Base-by-base conservation (phyloP, 306 rosid species). In the Cicer yamashitae region DNA sequence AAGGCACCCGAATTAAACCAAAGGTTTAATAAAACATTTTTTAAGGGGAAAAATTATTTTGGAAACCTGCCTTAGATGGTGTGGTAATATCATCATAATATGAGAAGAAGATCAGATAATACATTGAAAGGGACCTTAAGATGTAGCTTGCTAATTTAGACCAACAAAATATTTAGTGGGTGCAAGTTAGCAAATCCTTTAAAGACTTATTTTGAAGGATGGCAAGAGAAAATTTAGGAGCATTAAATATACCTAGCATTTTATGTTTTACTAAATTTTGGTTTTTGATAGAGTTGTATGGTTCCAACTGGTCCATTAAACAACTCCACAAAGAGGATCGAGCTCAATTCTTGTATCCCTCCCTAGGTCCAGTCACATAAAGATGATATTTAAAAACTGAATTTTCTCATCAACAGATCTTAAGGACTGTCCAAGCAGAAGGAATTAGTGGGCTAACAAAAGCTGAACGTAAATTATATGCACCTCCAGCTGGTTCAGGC, bases 401-500 rank as follows among this genome's bases (percentile, higher is more conserved):
- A 10, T 37, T 53, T 61, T 30, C 38, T 69, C 67, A 62, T 86
- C 45, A 39, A 71, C 88, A 94, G 98, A 82, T 94, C 77, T 79
- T 91, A 77, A 85, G 98, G 81, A 91, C 87, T 54, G 97, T 91
- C 65, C 98, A 87, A 85, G 93, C 97, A 10, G 96, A 94, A 85
- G 98, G 98, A 77, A 89, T 94, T 73, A 84, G 59, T 60, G 89
- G 94, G 63, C 97, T 94, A 74, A 86, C 97, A 46, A 87, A 88
- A 81, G 93, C 84, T 9, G 96, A 94, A 76, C 96, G 91, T 60
- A 89, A 85, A 84, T 3, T 74, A 57, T 94, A 86, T 84, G 82
- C 96, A 61, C 98, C 98, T 76, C 98, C 98, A 54, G 93, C 94
- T 38, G 98, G 98, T 82, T 94, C 97, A 10, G 98, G 98, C 81